phyloP scores from a whole-genome alignment of 768 basidiomycete genomes.

The Paxillus involutus region DNA sequence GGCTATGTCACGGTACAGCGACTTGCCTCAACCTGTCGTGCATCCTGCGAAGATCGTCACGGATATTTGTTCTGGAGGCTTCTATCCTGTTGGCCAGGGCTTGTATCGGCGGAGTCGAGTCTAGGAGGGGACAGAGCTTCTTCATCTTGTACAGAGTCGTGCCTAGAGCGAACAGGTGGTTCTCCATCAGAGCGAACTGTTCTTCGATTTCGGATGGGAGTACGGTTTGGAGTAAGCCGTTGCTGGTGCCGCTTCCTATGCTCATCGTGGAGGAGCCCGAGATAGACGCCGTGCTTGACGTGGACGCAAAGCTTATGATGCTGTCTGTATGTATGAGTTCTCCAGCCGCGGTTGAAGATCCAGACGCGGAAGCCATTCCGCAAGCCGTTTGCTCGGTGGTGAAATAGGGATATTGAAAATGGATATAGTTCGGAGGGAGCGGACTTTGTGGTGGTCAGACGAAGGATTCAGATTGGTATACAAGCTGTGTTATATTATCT shows the following conservation, averaged over 20 bases:
- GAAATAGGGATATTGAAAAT: too few species aligned
- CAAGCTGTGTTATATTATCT: too few species aligned
- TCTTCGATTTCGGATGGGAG: slow-evolving; percentile 2
- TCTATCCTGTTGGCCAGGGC: neutral
- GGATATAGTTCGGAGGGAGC: too few species aligned
- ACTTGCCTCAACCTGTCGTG: neutral
- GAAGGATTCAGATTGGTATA: too few species aligned
- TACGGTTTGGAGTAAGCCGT: neutral
- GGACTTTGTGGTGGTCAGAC: neutral
- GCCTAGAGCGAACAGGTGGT: neutral
- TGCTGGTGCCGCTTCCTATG: neutral
- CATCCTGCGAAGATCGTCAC: neutral
- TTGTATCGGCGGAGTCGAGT: neutral
- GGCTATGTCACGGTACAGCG: neutral
- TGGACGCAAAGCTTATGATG: neutral
- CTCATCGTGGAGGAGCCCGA: neutral
- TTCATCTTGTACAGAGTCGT: neutral
- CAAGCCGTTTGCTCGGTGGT: neutral
- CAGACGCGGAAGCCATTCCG: too few species aligned
- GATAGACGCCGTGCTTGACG: neutral
- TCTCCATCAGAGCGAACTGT: slow-evolving; percentile 1
- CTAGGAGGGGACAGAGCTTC: neutral
- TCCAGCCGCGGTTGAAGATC: neutral
- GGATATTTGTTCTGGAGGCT: neutral
- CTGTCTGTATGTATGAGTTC: neutral